Base-by-base conservation (phyloP, 352 stramenopile species). In the Pilasporangium apinafurcum region DNA sequence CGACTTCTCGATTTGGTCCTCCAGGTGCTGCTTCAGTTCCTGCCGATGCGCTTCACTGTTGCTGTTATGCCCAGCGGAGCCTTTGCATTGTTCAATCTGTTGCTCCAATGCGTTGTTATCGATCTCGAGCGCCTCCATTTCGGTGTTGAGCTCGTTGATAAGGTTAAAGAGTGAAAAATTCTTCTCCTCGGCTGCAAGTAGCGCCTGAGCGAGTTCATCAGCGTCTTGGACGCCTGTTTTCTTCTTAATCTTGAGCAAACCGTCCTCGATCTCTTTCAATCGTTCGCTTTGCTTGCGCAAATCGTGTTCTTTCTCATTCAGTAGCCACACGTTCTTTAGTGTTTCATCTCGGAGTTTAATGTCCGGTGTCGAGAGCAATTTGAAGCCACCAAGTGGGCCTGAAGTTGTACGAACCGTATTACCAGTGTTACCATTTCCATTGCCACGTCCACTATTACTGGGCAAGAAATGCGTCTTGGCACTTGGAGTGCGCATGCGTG, bases 161-260 rank as follows among this genome's bases (percentile, higher is more conserved):
- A 95, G 87, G 45, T 96, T 97, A 57, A 97, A 97, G 14, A 97
- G 71, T 34, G 78, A 94, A 48, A 97, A 97, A 61, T 97, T 97
- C 58, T 97, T 96, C 49, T 97, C 88, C 35, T 97, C 90, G 2
- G 86, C 86, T 31, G 83, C 63, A 32, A 96, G 36, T 31, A 97
- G 79, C 21, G 76, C 86, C 28, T 78, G 68, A 14, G 92, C 80
- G 28, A 97, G 62, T 37, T 92, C 83, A 7, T 90, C 62, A 20
- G 92, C 68, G 58, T 95, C 80, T 14, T 39, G 68, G 28, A 97
- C 65, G 2, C 83, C 80, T 5, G 90, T 97, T 31, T 90, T 87
- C 47, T 91, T 84, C 53, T 86, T 85, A 52, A 97, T 96, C 48
- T 86, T 89, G 27, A 64, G 67, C 22, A 96, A 62, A 13, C 79